Conservation (phyloP, 2,329 filamentous ascomycete genomes). For the Mollisiaceae sp. region DNA sequence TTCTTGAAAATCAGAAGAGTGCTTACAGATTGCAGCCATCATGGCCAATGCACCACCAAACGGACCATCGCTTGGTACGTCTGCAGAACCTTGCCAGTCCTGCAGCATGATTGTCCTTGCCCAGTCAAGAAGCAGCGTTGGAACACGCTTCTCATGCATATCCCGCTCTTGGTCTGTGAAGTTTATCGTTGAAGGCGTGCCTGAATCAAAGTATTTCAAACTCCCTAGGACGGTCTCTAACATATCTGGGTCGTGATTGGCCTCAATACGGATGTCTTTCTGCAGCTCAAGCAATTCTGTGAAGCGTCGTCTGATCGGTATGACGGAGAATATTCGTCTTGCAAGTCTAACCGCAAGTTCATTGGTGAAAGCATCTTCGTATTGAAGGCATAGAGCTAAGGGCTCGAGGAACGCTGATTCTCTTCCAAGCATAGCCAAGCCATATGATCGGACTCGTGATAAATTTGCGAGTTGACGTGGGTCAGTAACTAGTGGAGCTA, state of each 20-base stretch:
- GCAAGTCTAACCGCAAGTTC: conserved; percentile 64
- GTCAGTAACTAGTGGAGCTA: conserved; percentile 51
- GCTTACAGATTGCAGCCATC: conserved; percentile 73
- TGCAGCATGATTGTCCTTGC: conserved; percentile 75
- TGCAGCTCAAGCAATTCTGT: conserved; percentile 40
- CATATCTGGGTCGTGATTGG: conserved; percentile 33
- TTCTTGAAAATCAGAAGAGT: conserved; percentile 28
- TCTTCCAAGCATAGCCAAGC: conserved; percentile 51
- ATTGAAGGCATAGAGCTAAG: conserved; percentile 58
- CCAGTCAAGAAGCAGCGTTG: conserved; percentile 70
- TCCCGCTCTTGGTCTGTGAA: conserved; percentile 58
- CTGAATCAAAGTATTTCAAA: conserved; percentile 48
- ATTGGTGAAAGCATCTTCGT: conserved; percentile 67
- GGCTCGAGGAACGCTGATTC: conserved; percentile 54
- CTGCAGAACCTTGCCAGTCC: conserved; percentile 79
- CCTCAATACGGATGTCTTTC: conserved; percentile 31
- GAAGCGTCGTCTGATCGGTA: conserved; percentile 45
- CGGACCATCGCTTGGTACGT: conserved; percentile 70
- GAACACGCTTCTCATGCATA: conserved; percentile 61
- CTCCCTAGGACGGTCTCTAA: conserved; percentile 44
- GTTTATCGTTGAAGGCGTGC: conserved; percentile 45
- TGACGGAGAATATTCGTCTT: conserved; percentile 61
- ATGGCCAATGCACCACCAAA: conserved; percentile 80
- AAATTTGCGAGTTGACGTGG: conserved; percentile 56
- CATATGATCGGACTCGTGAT: conserved; percentile 59